Conservation (phyloP, 106 monocot species). For the Agapanthus africanus region DNA sequence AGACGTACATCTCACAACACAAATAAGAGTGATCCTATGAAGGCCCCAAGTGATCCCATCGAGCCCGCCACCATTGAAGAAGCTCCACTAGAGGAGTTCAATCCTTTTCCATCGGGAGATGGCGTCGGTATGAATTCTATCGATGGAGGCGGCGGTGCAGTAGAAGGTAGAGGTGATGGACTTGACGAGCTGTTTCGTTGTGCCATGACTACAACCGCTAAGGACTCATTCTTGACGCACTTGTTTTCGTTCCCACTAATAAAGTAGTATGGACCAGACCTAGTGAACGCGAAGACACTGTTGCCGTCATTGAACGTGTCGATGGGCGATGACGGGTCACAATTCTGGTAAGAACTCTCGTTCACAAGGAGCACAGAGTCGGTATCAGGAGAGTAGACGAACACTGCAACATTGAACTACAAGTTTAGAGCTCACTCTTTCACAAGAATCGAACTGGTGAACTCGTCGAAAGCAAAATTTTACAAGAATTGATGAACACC, state of each 20-base stretch:
- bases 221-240: conserved; percentile 27
- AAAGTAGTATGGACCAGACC: conserved; percentile 49
- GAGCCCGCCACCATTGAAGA: conserved; percentile 12
- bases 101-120: too few relatives aligned
- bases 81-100: too few relatives aligned
- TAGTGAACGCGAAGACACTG: conserved; percentile 37
- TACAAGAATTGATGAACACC: too few relatives aligned
- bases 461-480: too few relatives aligned
- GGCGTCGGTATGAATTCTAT: too few relatives aligned
- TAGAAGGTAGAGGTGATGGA: not conserved
- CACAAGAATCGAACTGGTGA: too few relatives aligned
- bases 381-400: conserved; percentile 26
- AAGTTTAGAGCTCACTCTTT: too few relatives aligned
- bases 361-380: conserved; percentile 54
- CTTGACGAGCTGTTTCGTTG: conserved; percentile 3
- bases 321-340: conserved; percentile 41
- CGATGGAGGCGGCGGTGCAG: not conserved
- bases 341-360: conserved; percentile 26
- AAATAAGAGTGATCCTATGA: conserved; percentile 7
- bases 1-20: conserved; percentile 10
- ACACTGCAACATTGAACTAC: too few relatives aligned
- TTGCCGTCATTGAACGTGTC: conserved; percentile 36
- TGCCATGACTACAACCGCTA: conserved; percentile 15
- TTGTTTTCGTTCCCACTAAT: conserved; percentile 40
- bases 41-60: conserved; percentile 18